Base-by-base conservation (phyloP, 225 moss, liverwort and hornwort species). In the Sphagnum tenellum region DNA sequence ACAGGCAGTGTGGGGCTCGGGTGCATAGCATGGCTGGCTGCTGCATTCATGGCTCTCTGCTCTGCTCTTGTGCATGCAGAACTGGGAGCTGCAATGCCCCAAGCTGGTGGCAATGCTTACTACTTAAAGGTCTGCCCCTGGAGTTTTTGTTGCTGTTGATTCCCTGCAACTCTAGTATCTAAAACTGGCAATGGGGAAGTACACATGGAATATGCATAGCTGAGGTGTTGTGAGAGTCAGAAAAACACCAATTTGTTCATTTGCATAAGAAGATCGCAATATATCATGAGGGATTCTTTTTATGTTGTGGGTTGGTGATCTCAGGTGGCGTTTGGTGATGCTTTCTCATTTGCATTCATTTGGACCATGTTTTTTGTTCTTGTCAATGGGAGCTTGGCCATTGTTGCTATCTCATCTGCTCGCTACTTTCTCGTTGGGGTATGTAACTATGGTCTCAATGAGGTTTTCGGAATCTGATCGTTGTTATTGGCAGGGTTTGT, bases 331-430 rank as follows among this genome's bases (percentile, higher is more conserved):
- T 91, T 94, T 80, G 94, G 94, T 66, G 82, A 85, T 62, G 71
- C 80, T 13, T 85, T 79, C 85, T 85, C 85, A 2, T 91, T 94
- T 69, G 73, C 87, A 6, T 94, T 81, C 52, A 9, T 87, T 49
- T 94, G 94, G 94, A 82, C 81, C 29, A 81, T 78, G 77, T 91
- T 89, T 59, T 86, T 94, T 64, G 88, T 89, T 64, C 83, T 91
- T 51, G 69, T 74, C 47, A 81, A 87, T 46, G 94, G 87, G 64
- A 83, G 89, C 75, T 64, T 91, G 60, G 83, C 76, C 57, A 74
- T 91, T 9, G 69, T 89, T 46, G 75, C 78, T 5, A 75, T 77
- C 75, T 81, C 81, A 13, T 77, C 82, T 66, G 79, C 87, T 61
- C 87, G 87, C 57, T 94, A 94, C 70, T 65, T 89, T 52, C 57